Base-by-base conservation (phyloP, 2,329 filamentous ascomycete genomes). In the Fusarium proliferatum region DNA sequence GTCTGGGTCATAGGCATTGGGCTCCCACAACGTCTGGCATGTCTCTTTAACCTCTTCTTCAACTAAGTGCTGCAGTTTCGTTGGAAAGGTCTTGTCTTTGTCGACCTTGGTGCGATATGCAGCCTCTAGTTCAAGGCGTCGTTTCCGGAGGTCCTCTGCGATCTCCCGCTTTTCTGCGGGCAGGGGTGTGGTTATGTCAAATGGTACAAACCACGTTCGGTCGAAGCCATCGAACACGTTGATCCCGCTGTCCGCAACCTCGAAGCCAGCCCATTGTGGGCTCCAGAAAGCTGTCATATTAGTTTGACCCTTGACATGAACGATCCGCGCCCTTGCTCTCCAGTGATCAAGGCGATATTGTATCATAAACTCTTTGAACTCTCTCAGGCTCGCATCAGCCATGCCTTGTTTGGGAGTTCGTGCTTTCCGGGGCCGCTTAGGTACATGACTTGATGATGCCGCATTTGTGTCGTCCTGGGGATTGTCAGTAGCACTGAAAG, bases 181-280 rank as follows among this genome's bases (percentile, higher is more conserved):
- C 11, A 78, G 34, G 12, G 69, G 67, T 16, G 66, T 63, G 16
- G 34, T 39, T 15, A 43, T 39, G 21, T 75, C 66, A 26, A 71
- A 69, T 5, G 76, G 76, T 8, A 78, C 49, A 60, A 72, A 77
- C 76, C 73, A 78, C 23, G 56, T 74, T 21, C 67, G 62, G 33
- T 77, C 72, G 36, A 74, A 78, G 5, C 76, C 76, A 55, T 78
- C 76, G 41, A 72, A 78, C 9, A 76, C 9, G 19, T 39, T 67
- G 34, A 76, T 60, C 8, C 73, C 75, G 57, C 59, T 53, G 11
- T 26, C 13, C 8, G 39, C 51, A 17, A 45, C 23, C 28, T 60
- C 48, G 13, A 60, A 34, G 6, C 61, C 52, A 10, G 65, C 67
- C 43, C 63, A 71, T 26, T 68, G 65, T 30, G 69, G 71, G 19